These are phyloP conservation scores for Euphorbia celastroides DNA, from an alignment of 441 rosid species.

Conservation along the genomic window DNA sequence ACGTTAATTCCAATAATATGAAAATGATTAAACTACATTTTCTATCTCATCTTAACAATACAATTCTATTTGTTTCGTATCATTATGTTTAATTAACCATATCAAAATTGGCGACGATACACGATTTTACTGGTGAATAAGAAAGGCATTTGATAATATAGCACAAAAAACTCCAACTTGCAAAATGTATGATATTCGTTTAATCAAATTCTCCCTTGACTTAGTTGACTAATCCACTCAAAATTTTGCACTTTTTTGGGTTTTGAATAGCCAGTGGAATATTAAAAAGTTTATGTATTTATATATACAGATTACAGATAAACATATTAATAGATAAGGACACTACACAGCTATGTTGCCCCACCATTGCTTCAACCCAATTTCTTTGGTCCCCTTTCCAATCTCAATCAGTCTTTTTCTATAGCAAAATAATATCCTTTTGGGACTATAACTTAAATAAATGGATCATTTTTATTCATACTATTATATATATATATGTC, in stretches of 20 bases:
- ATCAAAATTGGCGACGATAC: no score
- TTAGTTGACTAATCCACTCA: neutral
- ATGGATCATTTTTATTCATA: constrained; percentile 34
- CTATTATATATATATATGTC: constrained; percentile 8
- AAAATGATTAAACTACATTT: no score
- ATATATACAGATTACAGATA: neutral
- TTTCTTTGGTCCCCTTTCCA: constrained; percentile 27
- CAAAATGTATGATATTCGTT: neutral
- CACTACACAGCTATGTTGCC: neutral
- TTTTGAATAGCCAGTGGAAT: neutral
- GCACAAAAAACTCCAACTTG: neutral
- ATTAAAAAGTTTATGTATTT: no score
- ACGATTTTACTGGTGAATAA: no score
- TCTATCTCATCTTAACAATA: no score
- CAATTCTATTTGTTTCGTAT: no score
- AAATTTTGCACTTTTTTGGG: neutral
- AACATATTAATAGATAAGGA: neutral
- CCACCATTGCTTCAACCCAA: constrained; percentile 24
- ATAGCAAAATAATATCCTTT: neutral
- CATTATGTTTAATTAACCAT: no score
- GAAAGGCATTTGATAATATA: no score
- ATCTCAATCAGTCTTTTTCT: constrained; percentile 21
- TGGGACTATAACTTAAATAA: constrained; percentile 14
- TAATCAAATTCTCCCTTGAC: neutral
- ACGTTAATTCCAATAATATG: no score